These are phyloP conservation scores for Rhododendron ferrugineum DNA, from an alignment of 148 eudicot species.

Conservation along the genomic window DNA sequence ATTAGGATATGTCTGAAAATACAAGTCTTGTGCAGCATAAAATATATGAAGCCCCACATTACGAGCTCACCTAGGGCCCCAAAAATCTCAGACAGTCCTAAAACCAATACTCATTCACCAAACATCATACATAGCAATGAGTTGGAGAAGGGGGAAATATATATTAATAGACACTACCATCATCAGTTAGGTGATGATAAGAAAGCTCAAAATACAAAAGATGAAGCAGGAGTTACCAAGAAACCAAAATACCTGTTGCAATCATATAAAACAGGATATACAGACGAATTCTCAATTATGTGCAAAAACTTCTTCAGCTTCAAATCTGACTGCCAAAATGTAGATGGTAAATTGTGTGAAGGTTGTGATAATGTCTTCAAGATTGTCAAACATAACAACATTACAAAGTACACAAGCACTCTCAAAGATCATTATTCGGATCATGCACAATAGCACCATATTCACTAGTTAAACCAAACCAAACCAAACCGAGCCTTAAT, in stretches of 20 bases:
- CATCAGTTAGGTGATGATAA: not conserved
- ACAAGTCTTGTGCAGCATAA: not conserved
- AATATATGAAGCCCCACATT: not conserved
- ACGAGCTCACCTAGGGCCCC: not conserved
- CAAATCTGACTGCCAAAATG: constrained; percentile 70
- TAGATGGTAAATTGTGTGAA: not conserved
- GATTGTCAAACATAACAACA: not conserved
- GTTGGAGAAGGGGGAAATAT: not conserved
- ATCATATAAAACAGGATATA: constrained; percentile 86
- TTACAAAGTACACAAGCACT: not conserved
- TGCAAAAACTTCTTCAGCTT: constrained; percentile 95
- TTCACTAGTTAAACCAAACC: not conserved
- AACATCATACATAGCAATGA: not conserved
- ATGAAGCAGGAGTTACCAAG: not conserved
- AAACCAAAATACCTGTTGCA: constrained; percentile 51
- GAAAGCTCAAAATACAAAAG: not conserved
- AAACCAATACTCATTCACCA: not conserved
- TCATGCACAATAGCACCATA: not conserved
- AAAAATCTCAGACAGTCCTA: not conserved
- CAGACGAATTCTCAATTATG: constrained; percentile 81
- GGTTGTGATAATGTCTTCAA: not conserved
- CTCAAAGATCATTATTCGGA: not conserved
- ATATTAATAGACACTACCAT: not conserved
- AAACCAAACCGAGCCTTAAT: no score
- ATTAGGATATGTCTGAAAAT: not conserved